A percentile compares a stretch with the other conserved stretches of the same genome.
phyloP scores from a whole-genome alignment of 2,329 filamentous ascomycete species.

The Apiospora sp. region DNA sequence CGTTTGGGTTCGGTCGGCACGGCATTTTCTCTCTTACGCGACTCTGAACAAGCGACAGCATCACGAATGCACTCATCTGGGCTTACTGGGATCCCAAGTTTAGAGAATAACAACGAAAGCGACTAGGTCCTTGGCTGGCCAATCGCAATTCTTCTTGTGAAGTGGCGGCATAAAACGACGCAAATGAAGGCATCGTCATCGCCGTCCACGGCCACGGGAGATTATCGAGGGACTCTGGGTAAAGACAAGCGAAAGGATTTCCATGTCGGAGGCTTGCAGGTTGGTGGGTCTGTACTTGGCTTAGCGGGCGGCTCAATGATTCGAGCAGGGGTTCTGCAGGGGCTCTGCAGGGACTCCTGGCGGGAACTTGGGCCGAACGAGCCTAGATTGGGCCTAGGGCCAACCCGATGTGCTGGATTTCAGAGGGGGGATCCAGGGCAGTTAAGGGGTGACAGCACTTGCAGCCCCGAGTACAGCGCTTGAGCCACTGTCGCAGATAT shows the following conservation, averaged over 20 bases:
- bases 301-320: slow-evolving; percentile 18
- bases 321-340: background rate
- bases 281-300: background rate
- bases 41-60: background rate
- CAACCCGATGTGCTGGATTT: slow-evolving; percentile 9
- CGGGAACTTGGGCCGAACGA: slow-evolving; percentile 3
- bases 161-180: background rate
- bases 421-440: background rate
- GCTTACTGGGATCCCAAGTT: background rate
- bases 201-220: background rate
- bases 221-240: slow-evolving; percentile 4
- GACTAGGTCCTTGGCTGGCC: background rate
- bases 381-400: background rate
- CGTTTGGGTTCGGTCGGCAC: slow-evolving; percentile 1
- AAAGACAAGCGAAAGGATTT: slow-evolving; percentile 11
- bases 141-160: background rate
- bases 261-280: background rate
- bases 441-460: background rate
- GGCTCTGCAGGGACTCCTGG: background rate
- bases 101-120: background rate
- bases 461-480: background rate
- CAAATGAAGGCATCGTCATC: slow-evolving; percentile 10
- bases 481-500: background rate
- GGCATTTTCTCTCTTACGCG: background rate
- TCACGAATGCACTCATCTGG: background rate